Evolutionary conservation across 208 protist species (phyloP).

Genomic region (Leishmania mexicana): DNA sequence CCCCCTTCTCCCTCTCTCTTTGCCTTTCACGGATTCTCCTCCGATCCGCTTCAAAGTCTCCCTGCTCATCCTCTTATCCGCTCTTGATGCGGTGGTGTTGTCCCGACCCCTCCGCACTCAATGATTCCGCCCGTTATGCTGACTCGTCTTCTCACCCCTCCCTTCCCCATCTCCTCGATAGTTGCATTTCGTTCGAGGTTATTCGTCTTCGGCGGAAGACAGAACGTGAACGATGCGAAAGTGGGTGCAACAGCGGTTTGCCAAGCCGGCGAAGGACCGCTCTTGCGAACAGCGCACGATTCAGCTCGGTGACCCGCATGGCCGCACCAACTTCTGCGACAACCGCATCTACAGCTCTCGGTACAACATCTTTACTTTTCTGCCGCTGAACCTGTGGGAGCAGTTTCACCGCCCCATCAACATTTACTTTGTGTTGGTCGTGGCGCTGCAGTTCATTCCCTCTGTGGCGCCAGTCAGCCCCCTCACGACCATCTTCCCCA

Average conservation of each 20-base stretch:
- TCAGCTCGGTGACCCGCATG: conserved; percentile 26
- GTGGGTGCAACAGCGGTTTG: conserved; percentile 27
- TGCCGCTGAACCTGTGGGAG: conserved; percentile 95
- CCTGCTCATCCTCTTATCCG: not conserved
- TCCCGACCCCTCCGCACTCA: not conserved
- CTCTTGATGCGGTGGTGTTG: not conserved
- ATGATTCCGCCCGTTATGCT: not conserved
- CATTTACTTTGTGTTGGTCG: conserved; percentile 95
- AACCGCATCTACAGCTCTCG: conserved; percentile 94
- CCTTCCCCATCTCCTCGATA: not conserved
- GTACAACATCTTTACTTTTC: conserved; percentile 95
- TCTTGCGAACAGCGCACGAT: conserved; percentile 46
- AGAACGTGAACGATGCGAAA: conserved; percentile 11
- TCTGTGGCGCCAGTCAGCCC: conserved; percentile 87
- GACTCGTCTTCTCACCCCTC: not conserved
- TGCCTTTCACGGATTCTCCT: not conserved
- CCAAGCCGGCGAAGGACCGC: conserved; percentile 25
- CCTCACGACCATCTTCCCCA: conserved; percentile 87
- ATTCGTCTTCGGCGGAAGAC: not conserved
- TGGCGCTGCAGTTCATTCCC: conserved; percentile 87
- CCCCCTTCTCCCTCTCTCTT: not conserved
- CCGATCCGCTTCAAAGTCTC: not conserved
- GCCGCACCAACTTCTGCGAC: conserved; percentile 37
- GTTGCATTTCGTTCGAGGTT: not conserved
- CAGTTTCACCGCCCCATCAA: conserved; percentile 96